Conservation (phyloP, 2,329 filamentous ascomycete species). For the Fusarium cicatricum region DNA sequence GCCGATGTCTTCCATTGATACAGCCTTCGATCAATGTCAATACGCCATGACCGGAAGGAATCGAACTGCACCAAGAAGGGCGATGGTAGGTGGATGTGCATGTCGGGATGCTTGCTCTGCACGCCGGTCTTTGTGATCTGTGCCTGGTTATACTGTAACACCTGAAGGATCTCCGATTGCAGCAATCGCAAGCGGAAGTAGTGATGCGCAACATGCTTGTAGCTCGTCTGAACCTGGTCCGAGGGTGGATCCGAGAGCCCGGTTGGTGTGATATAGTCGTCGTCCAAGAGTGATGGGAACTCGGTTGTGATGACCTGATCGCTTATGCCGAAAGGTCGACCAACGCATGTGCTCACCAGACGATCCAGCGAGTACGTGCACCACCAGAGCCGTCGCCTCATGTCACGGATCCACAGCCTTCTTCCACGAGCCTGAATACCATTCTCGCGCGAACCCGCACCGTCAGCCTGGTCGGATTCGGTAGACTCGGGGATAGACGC, state of each 20-base stretch:
- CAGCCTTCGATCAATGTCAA: conserved; percentile 83
- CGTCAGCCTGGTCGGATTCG: conserved; percentile 48
- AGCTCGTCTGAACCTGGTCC: conserved; percentile 73
- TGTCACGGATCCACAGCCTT: conserved; percentile 84
- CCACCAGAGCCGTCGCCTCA: conserved; percentile 92
- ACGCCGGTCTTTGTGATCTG: conserved; percentile 75
- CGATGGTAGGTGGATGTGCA: conserved; percentile 80
- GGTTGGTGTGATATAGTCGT: conserved; percentile 82
- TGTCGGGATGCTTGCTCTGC: conserved; percentile 74
- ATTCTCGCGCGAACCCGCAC: conserved; percentile 44
- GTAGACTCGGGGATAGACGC: conserved; percentile 62
- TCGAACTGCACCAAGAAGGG: conserved; percentile 86
- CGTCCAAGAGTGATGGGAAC: conserved; percentile 88
- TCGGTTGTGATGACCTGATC: conserved; percentile 97
- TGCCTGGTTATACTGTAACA: conserved; percentile 90
- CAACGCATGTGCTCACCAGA: conserved; percentile 94
- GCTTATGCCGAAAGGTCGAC: conserved; percentile 91
- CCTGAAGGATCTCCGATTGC: conserved; percentile 94
- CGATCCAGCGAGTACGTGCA: conserved; percentile 95
- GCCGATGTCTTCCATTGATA: conserved; percentile 87
- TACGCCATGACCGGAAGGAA: conserved; percentile 87
- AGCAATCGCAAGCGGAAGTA: conserved; percentile 89
- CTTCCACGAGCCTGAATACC: conserved; percentile 65
- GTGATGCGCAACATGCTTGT: conserved; percentile 90
- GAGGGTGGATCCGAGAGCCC: conserved; percentile 72